A percentile compares a stretch with the other conserved stretches of the same genome.
Conservation (phyloP, 2,329 filamentous ascomycete species). For the Xenoacremonium recifei region DNA sequence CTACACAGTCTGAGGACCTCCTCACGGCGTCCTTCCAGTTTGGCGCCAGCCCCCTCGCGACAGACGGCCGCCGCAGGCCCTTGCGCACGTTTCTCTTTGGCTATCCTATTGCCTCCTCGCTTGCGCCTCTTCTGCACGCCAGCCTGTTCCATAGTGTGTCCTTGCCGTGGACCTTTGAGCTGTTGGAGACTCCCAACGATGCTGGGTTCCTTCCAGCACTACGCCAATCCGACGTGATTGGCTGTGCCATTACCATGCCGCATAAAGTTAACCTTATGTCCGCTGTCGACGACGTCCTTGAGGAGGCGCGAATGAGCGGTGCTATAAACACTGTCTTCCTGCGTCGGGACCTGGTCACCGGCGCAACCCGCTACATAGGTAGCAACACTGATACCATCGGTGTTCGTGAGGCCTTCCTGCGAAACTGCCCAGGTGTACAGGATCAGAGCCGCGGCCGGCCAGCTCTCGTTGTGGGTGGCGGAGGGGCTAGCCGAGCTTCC, state of each 20-base stretch:
- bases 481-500: slow-evolving; percentile 74
- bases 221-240: no score
- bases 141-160: no score
- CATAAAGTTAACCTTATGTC: slow-evolving; percentile 76
- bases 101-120: no score
- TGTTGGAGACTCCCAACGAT: no score
- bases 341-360: slow-evolving; percentile 46
- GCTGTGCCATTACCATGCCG: slow-evolving; percentile 78
- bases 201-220: no score
- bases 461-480: slow-evolving; percentile 73
- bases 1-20: no score
- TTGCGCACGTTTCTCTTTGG: no score
- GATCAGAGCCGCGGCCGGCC: slow-evolving; percentile 51
- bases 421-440: slow-evolving; percentile 52
- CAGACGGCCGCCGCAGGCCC: no score
- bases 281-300: slow-evolving; percentile 70
- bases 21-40: no score
- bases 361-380: slow-evolving; percentile 59
- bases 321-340: slow-evolving; percentile 80
- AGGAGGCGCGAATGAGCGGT: slow-evolving; percentile 70
- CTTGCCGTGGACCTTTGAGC: no score
- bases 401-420: slow-evolving; percentile 68
- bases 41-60: no score
- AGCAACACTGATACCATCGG: slow-evolving; percentile 82
- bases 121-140: no score